Percentiles rank a stretch among this genome's conserved stretches.
Evolutionary conservation across 2,329 filamentous ascomycete species (phyloP).

Genomic region (Trichoderma sp.): DNA sequence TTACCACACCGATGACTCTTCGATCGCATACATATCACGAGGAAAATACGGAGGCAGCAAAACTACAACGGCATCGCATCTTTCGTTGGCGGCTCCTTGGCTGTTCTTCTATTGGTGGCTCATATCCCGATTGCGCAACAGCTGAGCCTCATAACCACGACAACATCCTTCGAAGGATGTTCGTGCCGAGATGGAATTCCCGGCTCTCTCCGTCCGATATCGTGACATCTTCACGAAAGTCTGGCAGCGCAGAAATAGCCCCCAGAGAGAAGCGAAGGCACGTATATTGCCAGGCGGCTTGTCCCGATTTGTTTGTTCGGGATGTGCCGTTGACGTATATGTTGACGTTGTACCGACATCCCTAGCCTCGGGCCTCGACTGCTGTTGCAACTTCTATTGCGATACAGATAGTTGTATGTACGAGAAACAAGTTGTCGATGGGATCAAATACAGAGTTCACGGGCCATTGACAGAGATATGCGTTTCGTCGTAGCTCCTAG

Average conservation of each 20-base stretch:
- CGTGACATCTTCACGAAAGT: not conserved
- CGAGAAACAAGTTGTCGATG: not conserved
- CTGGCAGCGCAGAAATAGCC: not conserved
- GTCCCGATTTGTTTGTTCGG: not conserved
- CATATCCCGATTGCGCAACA: not conserved
- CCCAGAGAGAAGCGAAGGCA: not conserved
- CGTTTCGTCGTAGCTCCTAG: not conserved
- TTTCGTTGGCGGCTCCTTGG: not conserved
- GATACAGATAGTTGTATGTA: not conserved
- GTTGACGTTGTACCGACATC: not conserved
- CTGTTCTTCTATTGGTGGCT: not conserved
- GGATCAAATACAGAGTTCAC: not conserved
- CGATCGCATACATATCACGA: not conserved
- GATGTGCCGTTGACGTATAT: not conserved
- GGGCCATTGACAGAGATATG: not conserved
- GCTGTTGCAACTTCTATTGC: not conserved
- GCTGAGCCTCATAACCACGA: constrained; percentile 2
- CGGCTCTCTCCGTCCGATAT: constrained; percentile 7
- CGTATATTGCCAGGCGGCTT: not conserved
- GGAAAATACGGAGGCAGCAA: not conserved
- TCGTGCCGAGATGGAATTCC: not conserved
- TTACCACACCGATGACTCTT: not conserved
- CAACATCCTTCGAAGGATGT: constrained; percentile 6
- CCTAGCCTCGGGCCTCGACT: too few relatives aligned
- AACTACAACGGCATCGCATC: not conserved